Percentiles rank a stretch among this genome's conserved stretches.
Evolutionary conservation across 2,329 filamentous ascomycete species (phyloP).

Genomic region (Fusarium sp.): DNA sequence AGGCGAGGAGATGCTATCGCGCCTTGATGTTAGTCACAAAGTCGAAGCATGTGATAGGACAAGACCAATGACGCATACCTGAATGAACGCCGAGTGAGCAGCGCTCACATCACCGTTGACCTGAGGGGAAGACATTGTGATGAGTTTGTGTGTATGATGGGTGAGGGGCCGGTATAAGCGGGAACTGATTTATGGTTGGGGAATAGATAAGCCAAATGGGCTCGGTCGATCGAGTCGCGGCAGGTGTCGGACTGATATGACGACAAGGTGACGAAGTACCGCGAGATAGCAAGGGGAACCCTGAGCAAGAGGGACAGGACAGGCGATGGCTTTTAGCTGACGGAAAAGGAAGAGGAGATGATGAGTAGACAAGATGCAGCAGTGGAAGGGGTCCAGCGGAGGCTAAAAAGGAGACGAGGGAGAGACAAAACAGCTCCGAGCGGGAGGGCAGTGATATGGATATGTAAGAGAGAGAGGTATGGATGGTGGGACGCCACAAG

Average conservation of each 20-base stretch:
- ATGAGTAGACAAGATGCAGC: constrained; percentile 33
- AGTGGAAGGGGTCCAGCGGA: constrained; percentile 37
- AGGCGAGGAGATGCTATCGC: constrained; percentile 81
- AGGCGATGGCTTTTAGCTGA: constrained; percentile 6
- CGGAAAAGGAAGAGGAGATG: constrained; percentile 11
- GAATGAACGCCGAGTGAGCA: constrained; percentile 61
- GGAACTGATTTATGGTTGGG: neutral
- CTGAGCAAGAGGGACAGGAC: constrained; percentile 8
- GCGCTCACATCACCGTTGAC: constrained; percentile 64
- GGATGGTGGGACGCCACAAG: constrained; percentile 42
- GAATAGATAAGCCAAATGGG: constrained; percentile 24
- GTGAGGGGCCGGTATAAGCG: constrained; percentile 9
- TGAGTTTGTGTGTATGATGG: constrained; percentile 36
- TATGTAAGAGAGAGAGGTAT: constrained; percentile 18
- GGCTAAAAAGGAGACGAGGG: constrained; percentile 36
- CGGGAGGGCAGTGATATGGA: constrained; percentile 9
- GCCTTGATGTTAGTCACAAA: neutral
- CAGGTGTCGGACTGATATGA: constrained; percentile 11
- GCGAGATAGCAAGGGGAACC: constrained; percentile 2
- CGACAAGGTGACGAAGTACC: constrained; percentile 20
- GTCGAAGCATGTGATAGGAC: neutral
- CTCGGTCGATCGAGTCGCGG: constrained; percentile 6
- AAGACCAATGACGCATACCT: constrained; percentile 51
- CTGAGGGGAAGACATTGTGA: constrained; percentile 55
- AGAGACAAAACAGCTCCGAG: constrained; percentile 2